phyloP scores from a whole-genome alignment of 2,329 filamentous ascomycete species.

The Eutypa lata region DNA sequence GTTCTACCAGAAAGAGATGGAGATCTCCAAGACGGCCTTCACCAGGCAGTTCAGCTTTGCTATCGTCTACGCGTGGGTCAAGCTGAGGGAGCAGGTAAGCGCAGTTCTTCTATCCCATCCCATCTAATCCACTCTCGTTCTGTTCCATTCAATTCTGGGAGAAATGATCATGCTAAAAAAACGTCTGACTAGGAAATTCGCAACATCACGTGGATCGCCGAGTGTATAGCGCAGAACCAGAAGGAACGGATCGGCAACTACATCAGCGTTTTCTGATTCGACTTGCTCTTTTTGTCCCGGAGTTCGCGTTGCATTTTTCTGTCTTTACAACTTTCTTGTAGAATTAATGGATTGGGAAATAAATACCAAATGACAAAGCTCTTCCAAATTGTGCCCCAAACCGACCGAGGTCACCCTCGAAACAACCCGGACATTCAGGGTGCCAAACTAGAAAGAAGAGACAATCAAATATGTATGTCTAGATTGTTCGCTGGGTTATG shows the following conservation, averaged over 20 bases:
- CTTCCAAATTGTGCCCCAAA: slow-evolving; percentile 7
- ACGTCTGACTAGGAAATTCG: slow-evolving; percentile 76
- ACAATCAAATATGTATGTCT: too few relatives aligned
- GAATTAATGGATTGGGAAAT: slow-evolving; percentile 39
- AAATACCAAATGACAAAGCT: slow-evolving; percentile 24
- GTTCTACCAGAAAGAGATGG: slow-evolving; percentile 99
- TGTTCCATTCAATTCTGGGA: too few relatives aligned
- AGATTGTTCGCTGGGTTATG: too few relatives aligned
- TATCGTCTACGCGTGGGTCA: slow-evolving; percentile 97
- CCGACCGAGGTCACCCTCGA: slow-evolving; percentile 4
- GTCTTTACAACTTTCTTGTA: slow-evolving; percentile 34
- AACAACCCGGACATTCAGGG: too few relatives aligned
- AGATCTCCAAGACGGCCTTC: slow-evolving; percentile 91
- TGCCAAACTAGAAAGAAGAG: too few relatives aligned
- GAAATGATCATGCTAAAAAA: slow-evolving; percentile 5
- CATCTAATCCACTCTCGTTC: not conserved
- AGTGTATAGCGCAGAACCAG: slow-evolving; percentile 99
- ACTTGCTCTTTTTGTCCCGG: slow-evolving; percentile 5
- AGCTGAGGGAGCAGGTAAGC: slow-evolving; percentile 90
- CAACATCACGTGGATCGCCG: slow-evolving; percentile 99
- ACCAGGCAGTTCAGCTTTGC: slow-evolving; percentile 94
- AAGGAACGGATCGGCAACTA: slow-evolving; percentile 99
- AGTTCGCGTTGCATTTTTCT: slow-evolving; percentile 5
- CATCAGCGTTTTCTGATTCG: slow-evolving; percentile 85
- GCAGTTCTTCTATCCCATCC: not conserved